Evolutionary conservation across 345 rosid genomes (phyloP).

Genomic region (Rhodamnia rubescens): DNA sequence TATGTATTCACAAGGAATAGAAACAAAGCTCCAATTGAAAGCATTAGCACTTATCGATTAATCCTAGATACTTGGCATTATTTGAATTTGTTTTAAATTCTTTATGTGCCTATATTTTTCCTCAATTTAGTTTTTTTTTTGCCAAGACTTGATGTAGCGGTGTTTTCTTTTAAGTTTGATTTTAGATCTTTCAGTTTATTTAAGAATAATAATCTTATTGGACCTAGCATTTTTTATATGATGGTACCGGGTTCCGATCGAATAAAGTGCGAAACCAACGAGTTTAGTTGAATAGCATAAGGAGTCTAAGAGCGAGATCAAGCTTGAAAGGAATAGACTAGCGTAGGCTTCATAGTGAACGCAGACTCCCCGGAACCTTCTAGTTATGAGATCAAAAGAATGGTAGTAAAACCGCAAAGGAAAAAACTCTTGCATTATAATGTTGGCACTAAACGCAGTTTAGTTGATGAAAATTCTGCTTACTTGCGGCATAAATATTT

Average conservation of each 20-base stretch:
- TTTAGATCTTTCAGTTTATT: neutral
- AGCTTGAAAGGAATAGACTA: too few species aligned
- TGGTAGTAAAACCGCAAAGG: too few species aligned
- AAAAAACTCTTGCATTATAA: too few species aligned
- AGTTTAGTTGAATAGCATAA: too few species aligned
- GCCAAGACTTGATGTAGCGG: slow-evolving; percentile 1
- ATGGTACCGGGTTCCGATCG: too few species aligned
- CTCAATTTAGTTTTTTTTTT: neutral
- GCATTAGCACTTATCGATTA: neutral
- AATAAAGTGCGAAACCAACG: too few species aligned
- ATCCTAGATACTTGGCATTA: neutral
- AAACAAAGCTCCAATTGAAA: neutral
- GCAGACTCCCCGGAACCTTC: too few species aligned
- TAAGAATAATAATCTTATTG: neutral
- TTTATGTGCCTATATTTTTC: neutral
- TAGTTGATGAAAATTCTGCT: neutral
- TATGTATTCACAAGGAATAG: too few species aligned
- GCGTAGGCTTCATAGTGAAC: too few species aligned
- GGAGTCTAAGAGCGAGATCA: too few species aligned
- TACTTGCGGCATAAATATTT: neutral
- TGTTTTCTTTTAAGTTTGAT: slow-evolving; percentile 3
- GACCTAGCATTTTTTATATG: neutral
- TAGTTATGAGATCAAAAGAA: too few species aligned
- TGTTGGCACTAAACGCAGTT: neutral
- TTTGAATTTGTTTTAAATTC: neutral